phyloP scores from a whole-genome alignment of 176 grass and related monocot genomes.

The Avena eriantha region DNA sequence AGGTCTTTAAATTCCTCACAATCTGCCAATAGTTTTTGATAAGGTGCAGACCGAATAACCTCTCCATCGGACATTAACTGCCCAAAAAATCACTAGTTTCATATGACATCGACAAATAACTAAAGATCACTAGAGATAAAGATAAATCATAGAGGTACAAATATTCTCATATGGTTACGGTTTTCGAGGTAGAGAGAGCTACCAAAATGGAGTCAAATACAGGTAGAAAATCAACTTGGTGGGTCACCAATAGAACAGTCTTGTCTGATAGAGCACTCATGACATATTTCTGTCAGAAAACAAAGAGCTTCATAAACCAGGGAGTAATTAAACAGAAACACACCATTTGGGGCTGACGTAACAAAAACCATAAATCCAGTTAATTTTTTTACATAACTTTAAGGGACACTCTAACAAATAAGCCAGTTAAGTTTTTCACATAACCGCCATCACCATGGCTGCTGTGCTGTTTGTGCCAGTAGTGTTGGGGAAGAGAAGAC shows the following conservation, averaged over 20 bases:
- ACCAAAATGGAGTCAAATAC: slow-evolving; percentile 85
- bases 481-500: too few relatives aligned
- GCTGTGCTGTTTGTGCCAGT: too few relatives aligned
- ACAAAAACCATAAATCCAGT: too few relatives aligned
- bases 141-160: background rate
- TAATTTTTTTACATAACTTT: too few relatives aligned
- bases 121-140: background rate
- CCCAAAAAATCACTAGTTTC: slow-evolving; percentile 4
- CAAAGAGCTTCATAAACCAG: background rate
- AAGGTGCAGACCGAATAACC: slow-evolving; percentile 67
- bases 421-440: too few relatives aligned
- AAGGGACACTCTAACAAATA: too few relatives aligned
- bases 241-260: slow-evolving; percentile 84
- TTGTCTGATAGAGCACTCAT: slow-evolving; percentile 85
- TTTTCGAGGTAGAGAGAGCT: background rate
- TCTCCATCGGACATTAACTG: slow-evolving; percentile 91
- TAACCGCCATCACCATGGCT: too few relatives aligned
- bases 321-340: too few relatives aligned
- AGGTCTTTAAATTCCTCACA: slow-evolving; percentile 86
- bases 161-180: background rate
- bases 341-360: too few relatives aligned
- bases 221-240: slow-evolving; percentile 95
- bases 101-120: slow-evolving; percentile 11
- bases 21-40: slow-evolving; percentile 59
- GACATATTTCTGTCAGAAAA: slow-evolving; percentile 76